Conservation (phyloP, 139 green algal genomes). For the Chlamydomonas sp. region DNA sequence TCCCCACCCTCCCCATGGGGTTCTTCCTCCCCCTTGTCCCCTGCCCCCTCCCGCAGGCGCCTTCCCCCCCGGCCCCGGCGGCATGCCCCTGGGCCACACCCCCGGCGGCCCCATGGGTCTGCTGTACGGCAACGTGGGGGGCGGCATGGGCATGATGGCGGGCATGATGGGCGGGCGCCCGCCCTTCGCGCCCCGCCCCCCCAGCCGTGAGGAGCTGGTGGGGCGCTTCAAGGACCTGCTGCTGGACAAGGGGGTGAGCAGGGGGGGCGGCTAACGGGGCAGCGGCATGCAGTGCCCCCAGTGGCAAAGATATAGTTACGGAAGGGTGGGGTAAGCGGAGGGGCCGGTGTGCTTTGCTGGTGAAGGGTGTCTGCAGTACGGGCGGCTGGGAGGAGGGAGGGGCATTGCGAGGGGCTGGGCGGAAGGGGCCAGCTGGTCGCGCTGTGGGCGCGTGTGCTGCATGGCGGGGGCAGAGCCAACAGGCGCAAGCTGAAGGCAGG, state of each 20-base stretch:
- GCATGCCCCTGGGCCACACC: neutral
- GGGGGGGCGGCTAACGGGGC: neutral
- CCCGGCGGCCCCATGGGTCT: too few relatives aligned
- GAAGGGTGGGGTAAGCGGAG: neutral
- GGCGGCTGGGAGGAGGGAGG: too few relatives aligned
- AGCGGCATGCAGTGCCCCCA: neutral
- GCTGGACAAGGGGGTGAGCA: constrained; percentile 66
- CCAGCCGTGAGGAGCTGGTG: constrained; percentile 38
- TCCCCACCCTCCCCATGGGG: too few relatives aligned
- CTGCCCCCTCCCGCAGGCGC: too few relatives aligned
- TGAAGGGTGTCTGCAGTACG: too few relatives aligned
- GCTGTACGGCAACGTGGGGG: neutral
- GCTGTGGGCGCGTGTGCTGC: too few relatives aligned
- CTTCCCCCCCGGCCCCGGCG: too few relatives aligned
- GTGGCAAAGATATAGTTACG: neutral
- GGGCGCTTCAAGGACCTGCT: constrained; percentile 75
- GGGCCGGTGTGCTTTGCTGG: neutral
- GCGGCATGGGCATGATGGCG: neutral
- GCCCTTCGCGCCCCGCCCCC: neutral
- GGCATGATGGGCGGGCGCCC: neutral
- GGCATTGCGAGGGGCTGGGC: too few relatives aligned
- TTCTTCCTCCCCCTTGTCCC: too few relatives aligned
- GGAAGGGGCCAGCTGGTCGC: too few relatives aligned
- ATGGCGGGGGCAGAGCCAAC: too few relatives aligned
- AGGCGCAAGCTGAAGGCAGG: too few relatives aligned